Evolutionary conservation across 805 yeast species (phyloP), one percentile per base, ranked within the genome.

Genomic region (Wickerhamiella domercqiae): DNA sequence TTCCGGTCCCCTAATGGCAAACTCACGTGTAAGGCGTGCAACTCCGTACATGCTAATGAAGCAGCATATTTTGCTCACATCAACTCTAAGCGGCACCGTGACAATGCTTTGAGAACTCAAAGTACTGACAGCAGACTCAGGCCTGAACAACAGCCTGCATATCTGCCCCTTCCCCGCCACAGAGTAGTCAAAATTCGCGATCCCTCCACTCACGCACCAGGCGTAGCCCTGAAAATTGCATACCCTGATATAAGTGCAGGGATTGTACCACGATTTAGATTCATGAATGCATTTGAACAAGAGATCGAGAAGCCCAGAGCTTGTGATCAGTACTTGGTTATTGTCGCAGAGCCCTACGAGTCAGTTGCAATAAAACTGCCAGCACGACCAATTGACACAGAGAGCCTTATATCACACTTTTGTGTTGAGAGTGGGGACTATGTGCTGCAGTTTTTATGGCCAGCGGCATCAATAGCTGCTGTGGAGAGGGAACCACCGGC

Each of bases 271-370:
- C 62, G 71, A 35, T 78, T 73, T 55, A 62, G 94, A 38, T 58
- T 87, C 32, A 78, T 86, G 80, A 72, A 82, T 29, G 71, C 76
- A 21, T 75, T 70, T 49, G 97, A 90, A 48, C 74, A 75, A 37
- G 54, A 61, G 5, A 59, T 64, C 4, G 71, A 71, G 36, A 61
- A 67, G 22, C 62, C 64, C 19, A 60, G 63, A 36, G 57, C 61
- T 29, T 60, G 63, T 7, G 73, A 53, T 56, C 93, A 79, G 56
- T 86, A 75, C 53, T 49, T 90, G 45, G 74, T 86, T 7, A 59
- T 86, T 0, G 75, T 84, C n/a, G 90, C 78, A 2, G 94, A 83
- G 53, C 96, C 96, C 1, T 90, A 82, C 55, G 87, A 83, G 43
- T 82, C 76, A 41, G 63, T 83, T 7, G 79, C 78, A 1, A 62